Base-by-base conservation (phyloP, 495 filamentous ascomycete genomes). In the Penicillium bovifimosum region DNA sequence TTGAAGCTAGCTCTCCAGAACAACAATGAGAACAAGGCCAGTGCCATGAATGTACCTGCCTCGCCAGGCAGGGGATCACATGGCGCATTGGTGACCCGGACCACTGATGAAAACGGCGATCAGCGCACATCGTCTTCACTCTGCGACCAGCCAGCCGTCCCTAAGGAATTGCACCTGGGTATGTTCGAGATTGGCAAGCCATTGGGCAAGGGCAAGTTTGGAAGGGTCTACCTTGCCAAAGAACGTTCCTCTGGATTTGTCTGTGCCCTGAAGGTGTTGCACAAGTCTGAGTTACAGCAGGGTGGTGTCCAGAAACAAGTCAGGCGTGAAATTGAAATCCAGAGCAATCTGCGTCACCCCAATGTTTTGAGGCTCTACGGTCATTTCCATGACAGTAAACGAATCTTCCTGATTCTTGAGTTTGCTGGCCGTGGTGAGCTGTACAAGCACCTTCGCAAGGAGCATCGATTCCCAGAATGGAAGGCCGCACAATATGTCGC, bases 171-270 rank as follows among this genome's bases (percentile, higher is more conserved):
- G 65, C 90, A 96, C 57, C 84, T 98, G 2, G 91, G 92, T 66
- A 97, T 98, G 93, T 98, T 98, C 63, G 93, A 98, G 62, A 97
- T 98, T 59, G 93, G 93, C 9, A 88, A 91, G 41, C 95, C 93
- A 2, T 75, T 98, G 5, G 93, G 93, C 8, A 98, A 97, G 68
- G 93, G 93, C 47, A 98, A 98, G 69, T 98, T 97, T 63, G 93
- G 93, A 5, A 82, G 95, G 40, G 93, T 98, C 1, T 98, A 98
- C 65, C 82, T 98, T 2, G 93, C 92, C 39, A 88, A 91, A 52
- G 93, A 98, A 67, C 82, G 90, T 27, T 85, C 80, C 39, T 88
- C 82, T 17, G 88, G 88, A 55, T 98, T 96, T 70, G 88, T 98
- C 50, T 98, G 93, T 71, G 93, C 91, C 7, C 79, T 98, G 47